Percentiles rank a stretch among this genome's conserved stretches.
Evolutionary conservation across 176 grass and related monocot species (phyloP).

Genomic region (Otatea glauca): DNA sequence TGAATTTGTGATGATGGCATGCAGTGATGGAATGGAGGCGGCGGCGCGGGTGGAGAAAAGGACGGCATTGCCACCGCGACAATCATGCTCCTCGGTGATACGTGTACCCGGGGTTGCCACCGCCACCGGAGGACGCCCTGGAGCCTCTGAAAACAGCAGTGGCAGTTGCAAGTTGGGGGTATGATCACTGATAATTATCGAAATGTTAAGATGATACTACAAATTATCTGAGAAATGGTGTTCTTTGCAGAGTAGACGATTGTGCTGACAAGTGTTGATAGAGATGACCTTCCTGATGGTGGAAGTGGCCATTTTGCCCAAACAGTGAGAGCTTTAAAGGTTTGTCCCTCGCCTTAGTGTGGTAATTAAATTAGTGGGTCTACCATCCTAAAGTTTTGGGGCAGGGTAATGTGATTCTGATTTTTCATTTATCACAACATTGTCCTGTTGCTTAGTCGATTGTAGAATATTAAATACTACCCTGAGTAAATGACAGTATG

Average conservation of each 20-base stretch:
- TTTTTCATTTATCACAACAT: neutral
- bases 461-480: neutral
- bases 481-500: neutral
- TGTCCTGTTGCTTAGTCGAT: neutral
- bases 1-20: neutral
- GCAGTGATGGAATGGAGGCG: slow-evolving; percentile 94
- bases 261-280: slow-evolving; percentile 90
- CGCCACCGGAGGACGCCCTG: slow-evolving; percentile 60
- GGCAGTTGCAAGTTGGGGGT: slow-evolving; percentile 86
- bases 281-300: slow-evolving; percentile 86
- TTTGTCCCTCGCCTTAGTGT: slow-evolving; percentile 28
- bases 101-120: slow-evolving; percentile 80
- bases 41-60: slow-evolving; percentile 73
- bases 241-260: slow-evolving; percentile 83
- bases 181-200: neutral
- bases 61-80: slow-evolving; percentile 86
- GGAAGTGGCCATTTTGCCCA: slow-evolving; percentile 87
- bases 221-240: neutral
- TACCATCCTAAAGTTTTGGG: slow-evolving; percentile 8
- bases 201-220: neutral
- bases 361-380: neutral
- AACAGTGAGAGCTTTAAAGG: slow-evolving; percentile 83
- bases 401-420: neutral
- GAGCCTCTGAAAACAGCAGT: slow-evolving; percentile 73
- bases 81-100: slow-evolving; percentile 92